Evolutionary conservation across 2,329 filamentous ascomycete genomes (phyloP).

Genomic region (Phyllosticta citrichinensis): DNA sequence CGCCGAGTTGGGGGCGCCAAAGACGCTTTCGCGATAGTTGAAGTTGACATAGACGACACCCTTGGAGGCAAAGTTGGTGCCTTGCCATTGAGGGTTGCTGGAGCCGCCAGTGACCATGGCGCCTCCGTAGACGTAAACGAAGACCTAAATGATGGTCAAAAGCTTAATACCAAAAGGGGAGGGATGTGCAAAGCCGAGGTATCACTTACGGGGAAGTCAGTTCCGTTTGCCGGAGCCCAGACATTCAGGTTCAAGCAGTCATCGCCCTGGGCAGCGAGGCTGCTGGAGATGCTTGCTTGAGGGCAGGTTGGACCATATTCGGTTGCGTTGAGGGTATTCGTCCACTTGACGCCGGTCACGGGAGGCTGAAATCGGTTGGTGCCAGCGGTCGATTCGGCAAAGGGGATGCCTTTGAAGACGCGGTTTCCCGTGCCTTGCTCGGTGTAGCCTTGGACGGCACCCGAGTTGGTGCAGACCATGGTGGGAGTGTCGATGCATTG

Average conservation of each 20-base stretch:
- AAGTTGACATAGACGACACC: constrained; percentile 22
- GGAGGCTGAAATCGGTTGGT: constrained; percentile 7
- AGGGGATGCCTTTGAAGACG: constrained; percentile 10
- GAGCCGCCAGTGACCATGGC: constrained; percentile 31
- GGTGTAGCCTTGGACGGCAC: constrained; percentile 2
- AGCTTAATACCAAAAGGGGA: not conserved
- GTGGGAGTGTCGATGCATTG: not conserved
- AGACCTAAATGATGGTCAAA: constrained; percentile 16
- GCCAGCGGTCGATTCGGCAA: constrained; percentile 7
- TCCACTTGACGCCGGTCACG: not conserved
- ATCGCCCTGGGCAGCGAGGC: constrained; percentile 13
- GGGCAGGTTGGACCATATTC: constrained; percentile 8
- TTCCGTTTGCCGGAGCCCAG: constrained; percentile 21
- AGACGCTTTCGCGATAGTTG: constrained; percentile 21
- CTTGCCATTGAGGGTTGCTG: constrained; percentile 30
- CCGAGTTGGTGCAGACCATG: not conserved
- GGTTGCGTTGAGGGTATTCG: constrained; percentile 2
- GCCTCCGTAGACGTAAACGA: constrained; percentile 38
- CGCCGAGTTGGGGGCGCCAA: constrained; percentile 6
- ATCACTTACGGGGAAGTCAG: constrained; percentile 20
- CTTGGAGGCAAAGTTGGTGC: constrained; percentile 10
- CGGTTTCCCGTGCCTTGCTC: constrained; percentile 7
- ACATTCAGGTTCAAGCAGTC: constrained; percentile 28
- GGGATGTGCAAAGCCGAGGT: not conserved
- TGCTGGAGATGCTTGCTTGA: constrained; percentile 7